Base-by-base conservation (phyloP, 2,329 filamentous ascomycete species). In the Cryphonectria naterciae region DNA sequence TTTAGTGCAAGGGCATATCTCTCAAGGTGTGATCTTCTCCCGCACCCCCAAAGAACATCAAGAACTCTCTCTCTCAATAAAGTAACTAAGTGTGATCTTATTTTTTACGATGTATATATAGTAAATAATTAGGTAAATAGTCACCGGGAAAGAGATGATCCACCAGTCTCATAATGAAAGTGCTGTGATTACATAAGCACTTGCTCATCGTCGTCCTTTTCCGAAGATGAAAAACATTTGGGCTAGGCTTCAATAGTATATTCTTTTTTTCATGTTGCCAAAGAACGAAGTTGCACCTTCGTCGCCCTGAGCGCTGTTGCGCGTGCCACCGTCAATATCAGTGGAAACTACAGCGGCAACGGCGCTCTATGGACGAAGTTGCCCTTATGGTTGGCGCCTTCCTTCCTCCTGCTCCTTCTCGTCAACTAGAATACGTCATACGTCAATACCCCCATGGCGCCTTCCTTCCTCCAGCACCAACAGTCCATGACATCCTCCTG, bases 181-280 rank as follows among this genome's bases (percentile, higher is more conserved):
- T 56, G n/a, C 11, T 32, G 52, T 56, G 52, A 25, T 56, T n/a
- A 56, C n/a, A 56, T 56, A 56, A 56, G 52, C 52, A 32, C 52
- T 25, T 22, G 52, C 46, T 49, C 46, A 22, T 56, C 28, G 56
- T 22, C 13, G 13, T 60, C 54, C 43, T 46, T 17, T 32, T 19
- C 7, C 28, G 8, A 60, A 17, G 32, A 22, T 19, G 13, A 60
- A 60, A 10, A 37, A 43, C 11, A 13, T 56, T 25, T 25, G 52
- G 10, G 22, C 4, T 10, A 49, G 46, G 22, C 46, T 19, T 49
- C 17, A 49, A 19, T 15, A 49, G n/a, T 22, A 49, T 49, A 49
- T 49, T 8, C 19, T 22, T 25, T 13, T 13, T 22, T 32, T 11
- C 32, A 61, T 61, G 17, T 37, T 32, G 0, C 17, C 17, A 37